Evolutionary conservation across 805 yeast genomes (phyloP), one percentile per base, ranked within the genome.

Genomic region (Teunomyces panamensis): DNA sequence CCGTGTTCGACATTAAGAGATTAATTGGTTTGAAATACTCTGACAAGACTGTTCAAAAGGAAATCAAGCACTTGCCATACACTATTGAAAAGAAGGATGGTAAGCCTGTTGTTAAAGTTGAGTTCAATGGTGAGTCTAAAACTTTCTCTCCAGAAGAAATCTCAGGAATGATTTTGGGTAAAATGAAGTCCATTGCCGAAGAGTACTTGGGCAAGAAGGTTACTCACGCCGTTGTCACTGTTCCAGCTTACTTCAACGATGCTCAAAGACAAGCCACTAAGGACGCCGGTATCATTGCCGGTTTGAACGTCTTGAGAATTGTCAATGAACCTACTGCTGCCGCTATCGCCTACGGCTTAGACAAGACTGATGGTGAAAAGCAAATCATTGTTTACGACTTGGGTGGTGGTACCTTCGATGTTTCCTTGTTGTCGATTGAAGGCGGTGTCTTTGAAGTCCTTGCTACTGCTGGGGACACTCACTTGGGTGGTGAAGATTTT

Each of bases 241-340:
- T 88, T 49, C 96, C 96, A 57, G 96, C 96, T 48, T 88, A 88
- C 74, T 88, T 88, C 79, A 89, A 87, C 68, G 96, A 88, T 74
- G 92, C 96, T 52, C 96, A 88, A 75, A 84, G 95, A 75, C 96
- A 88, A 71, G 96, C 96, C 56, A 88, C 96, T 49, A 88, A 88
- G 77, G 95, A 88, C 68, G 96, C 96, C 39, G 96, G 96, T 77
- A 80, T 85, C 52, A 88, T 88, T 78, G 95, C 96, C 43, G 96
- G 96, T 61, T 78, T 88, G 67, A 87, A 85, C 67, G 89, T 88
- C 55, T 76, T 88, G 71, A 85, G 96, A 79, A 88, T 88, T 59
- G 92, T 88, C 53, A 88, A 88, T 68, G 96, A 88, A 78, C 96
- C 96, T 62, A 62, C 67, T 39, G 67, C 67, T 43, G 67, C 67